These are phyloP conservation scores for Saturnispora serradocipensis DNA, from an alignment of 805 yeast species.

Conservation along the genomic window DNA sequence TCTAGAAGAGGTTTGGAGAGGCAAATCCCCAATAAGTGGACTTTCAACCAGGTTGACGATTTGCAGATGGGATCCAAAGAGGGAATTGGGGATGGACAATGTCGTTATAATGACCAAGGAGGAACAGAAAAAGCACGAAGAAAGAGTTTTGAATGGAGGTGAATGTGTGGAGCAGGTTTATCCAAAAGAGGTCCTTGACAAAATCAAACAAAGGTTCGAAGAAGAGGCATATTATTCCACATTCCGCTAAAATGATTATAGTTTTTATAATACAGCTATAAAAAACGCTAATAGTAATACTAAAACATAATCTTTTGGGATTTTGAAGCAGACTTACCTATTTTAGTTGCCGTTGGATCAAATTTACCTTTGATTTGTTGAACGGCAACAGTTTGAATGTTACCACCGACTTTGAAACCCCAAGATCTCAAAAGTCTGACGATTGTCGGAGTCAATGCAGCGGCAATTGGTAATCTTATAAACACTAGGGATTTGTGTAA, in stretches of 20 bases:
- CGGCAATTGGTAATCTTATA: conserved; percentile 80
- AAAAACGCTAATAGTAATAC: neutral
- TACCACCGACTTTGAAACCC: conserved; percentile 71
- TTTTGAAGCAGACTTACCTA: conserved; percentile 45
- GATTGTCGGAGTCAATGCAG: conserved; percentile 80
- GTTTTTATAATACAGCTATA: neutral
- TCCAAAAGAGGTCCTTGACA: conserved; percentile 43
- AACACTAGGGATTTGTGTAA: conserved; percentile 81
- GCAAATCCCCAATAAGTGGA: conserved; percentile 82
- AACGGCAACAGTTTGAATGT: conserved; percentile 29
- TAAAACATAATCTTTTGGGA: conserved; percentile 27
- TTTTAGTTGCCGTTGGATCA: conserved; percentile 34
- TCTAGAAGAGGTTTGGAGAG: conserved; percentile 86
- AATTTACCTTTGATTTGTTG: conserved; percentile 22
- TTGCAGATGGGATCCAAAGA: conserved; percentile 72
- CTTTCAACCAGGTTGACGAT: conserved; percentile 71
- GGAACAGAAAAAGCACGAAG: conserved; percentile 77
- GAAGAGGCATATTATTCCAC: conserved; percentile 69
- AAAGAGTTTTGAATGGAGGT: conserved; percentile 61
- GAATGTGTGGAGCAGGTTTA: conserved; percentile 57
- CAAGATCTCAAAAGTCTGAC: conserved; percentile 56
- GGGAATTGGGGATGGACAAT: conserved; percentile 62
- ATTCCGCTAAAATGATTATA: conserved; percentile 30
- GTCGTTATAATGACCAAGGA: conserved; percentile 82
- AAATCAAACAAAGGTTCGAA: conserved; percentile 53